Conservation (phyloP, 2,329 filamentous ascomycete genomes). For the Emericellopsis atlantica region DNA sequence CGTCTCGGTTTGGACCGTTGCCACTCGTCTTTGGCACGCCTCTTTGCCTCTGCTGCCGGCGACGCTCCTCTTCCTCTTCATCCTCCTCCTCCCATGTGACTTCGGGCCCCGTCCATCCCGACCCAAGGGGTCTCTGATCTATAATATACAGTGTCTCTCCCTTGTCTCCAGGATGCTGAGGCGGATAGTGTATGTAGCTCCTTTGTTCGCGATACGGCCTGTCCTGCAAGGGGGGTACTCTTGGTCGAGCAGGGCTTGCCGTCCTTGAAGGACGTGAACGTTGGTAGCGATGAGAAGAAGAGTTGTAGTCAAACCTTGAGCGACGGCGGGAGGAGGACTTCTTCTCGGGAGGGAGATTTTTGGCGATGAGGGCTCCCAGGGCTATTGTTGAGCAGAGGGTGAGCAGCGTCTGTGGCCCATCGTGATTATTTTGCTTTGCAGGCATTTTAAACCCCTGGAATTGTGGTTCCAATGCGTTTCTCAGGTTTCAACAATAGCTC, state of each 20-base stretch:
- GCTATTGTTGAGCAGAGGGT: background rate
- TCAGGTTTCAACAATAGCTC: too few species aligned
- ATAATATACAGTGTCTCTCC: background rate
- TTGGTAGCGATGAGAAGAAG: background rate
- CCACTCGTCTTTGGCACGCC: background rate
- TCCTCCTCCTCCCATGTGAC: background rate
- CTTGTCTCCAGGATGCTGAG: too few species aligned
- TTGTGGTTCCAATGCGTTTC: too few species aligned
- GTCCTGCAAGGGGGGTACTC: background rate
- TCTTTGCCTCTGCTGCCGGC: too few species aligned
- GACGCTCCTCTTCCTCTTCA: too few species aligned
- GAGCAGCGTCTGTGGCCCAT: too few species aligned
- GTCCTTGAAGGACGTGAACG: too few species aligned
- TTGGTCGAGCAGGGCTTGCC: background rate
- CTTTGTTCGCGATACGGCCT: background rate
- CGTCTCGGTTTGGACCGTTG: background rate
- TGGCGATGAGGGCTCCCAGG: background rate
- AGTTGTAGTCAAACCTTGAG: background rate
- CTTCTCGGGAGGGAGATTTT: background rate
- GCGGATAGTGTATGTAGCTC: background rate
- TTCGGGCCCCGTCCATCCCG: background rate
- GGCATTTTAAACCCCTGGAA: too few species aligned
- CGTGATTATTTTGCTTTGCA: too few species aligned
- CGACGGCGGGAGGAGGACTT: too few species aligned
- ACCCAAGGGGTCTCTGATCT: background rate